These are phyloP conservation scores for Pyrenochaeta sp. DNA, from an alignment of 2,329 filamentous ascomycete species.

Conservation along the genomic window DNA sequence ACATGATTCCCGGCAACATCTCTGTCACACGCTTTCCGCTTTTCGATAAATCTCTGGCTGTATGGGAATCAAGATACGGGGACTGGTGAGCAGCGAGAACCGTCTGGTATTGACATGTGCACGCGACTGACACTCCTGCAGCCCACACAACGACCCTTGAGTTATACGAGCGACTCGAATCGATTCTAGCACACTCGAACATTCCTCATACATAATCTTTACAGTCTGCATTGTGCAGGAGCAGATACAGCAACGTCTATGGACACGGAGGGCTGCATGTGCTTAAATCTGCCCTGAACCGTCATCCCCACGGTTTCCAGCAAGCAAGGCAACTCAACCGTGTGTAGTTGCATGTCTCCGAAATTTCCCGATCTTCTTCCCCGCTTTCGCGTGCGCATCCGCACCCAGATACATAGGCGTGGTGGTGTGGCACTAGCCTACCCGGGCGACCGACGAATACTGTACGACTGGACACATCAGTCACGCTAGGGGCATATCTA, in stretches of 20 bases:
- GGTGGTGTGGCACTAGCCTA: slow-evolving; percentile 29
- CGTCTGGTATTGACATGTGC: slow-evolving; percentile 2
- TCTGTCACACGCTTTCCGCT: slow-evolving; percentile 35
- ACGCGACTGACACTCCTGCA: slow-evolving; percentile 25
- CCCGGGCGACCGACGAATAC: slow-evolving; percentile 25
- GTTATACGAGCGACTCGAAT: slow-evolving; percentile 10
- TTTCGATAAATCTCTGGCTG: slow-evolving; percentile 38
- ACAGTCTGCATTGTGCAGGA: not conserved
- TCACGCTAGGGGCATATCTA: slow-evolving; percentile 26
- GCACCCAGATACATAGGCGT: slow-evolving; percentile 23
- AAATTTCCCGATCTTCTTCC: slow-evolving; percentile 30
- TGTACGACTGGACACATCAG: slow-evolving; percentile 22
- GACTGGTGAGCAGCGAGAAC: slow-evolving; percentile 20
- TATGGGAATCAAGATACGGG: slow-evolving; percentile 29
- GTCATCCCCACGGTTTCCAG: not conserved
- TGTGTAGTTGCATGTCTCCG: slow-evolving; percentile 25
- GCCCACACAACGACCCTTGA: slow-evolving; percentile 18
- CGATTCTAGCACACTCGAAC: slow-evolving; percentile 7
- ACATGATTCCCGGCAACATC: slow-evolving; percentile 35
- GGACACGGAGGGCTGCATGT: slow-evolving; percentile 8
- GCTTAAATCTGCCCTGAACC: slow-evolving; percentile 7
- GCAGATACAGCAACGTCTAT: not conserved
- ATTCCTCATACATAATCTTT: not conserved
- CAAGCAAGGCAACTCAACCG: slow-evolving; percentile 5
- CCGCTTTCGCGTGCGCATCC: slow-evolving; percentile 36